Evolutionary conservation across 140 eudicot genomes (phyloP).

Genomic region (Bidens hawaiensis): DNA sequence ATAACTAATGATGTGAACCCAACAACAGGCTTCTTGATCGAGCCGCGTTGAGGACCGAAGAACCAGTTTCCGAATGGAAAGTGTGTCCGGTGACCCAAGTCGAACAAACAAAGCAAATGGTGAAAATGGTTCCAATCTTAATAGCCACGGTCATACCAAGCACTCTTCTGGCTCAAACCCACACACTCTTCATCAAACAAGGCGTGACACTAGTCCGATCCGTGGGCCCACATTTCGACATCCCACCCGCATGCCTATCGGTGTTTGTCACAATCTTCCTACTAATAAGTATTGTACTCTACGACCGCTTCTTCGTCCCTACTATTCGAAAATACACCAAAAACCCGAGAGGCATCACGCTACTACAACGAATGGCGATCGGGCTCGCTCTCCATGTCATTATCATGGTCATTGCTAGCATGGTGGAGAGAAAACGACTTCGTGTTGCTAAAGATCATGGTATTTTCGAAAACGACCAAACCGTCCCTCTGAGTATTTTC

Average conservation of each 20-base stretch:
- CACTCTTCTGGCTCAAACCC: conserved; percentile 43
- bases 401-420: conserved; percentile 37
- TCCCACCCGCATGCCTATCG: conserved; percentile 59
- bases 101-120: conserved; percentile 68
- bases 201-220: conserved; percentile 42
- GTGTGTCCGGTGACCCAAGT: conserved; percentile 61
- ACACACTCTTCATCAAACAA: conserved; percentile 62
- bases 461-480: conserved; percentile 25
- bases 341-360: conserved; percentile 61
- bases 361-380: conserved; percentile 55
- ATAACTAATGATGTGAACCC: neutral
- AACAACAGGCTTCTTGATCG: conserved; percentile 45
- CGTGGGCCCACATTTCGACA: conserved; percentile 48
- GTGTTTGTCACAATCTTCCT: conserved; percentile 56
- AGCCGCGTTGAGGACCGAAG: conserved; percentile 43
- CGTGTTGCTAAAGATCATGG: conserved; percentile 43
- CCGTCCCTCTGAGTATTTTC: conserved; percentile 58
- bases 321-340: conserved; percentile 39
- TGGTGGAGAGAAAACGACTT: conserved; percentile 46
- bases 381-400: conserved; percentile 52
- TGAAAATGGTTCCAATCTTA: conserved; percentile 61
- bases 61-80: conserved; percentile 36
- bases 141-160: conserved; percentile 51
- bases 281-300: conserved; percentile 42
- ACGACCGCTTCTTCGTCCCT: conserved; percentile 60